A percentile compares a stretch with the other conserved stretches of the same genome.
Evolutionary conservation across 495 filamentous ascomycete genomes (phyloP).

Genomic region (Hypoxylon rickii): DNA sequence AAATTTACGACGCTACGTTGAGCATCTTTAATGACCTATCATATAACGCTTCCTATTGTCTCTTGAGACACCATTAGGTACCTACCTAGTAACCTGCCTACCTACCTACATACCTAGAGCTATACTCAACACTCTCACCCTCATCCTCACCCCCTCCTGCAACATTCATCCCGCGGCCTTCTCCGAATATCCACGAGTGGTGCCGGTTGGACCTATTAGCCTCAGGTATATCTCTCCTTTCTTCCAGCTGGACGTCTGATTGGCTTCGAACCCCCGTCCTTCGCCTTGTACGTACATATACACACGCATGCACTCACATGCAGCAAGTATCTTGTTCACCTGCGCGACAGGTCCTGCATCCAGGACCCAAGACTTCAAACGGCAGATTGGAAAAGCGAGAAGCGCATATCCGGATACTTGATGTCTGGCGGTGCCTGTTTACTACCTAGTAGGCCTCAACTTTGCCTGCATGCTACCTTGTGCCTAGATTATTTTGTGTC

Average conservation of each 20-base stretch:
- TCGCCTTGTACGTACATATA: constrained; percentile 6
- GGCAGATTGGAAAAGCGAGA: too few relatives aligned
- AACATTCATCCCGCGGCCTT: constrained; percentile 18
- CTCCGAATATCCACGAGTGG: too few relatives aligned
- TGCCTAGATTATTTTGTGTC: too few relatives aligned
- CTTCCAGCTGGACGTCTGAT: constrained; percentile 16
- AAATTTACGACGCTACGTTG: constrained; percentile 26
- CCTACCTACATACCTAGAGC: not conserved
- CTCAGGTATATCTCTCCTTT: constrained; percentile 17
- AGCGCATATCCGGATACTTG: too few relatives aligned
- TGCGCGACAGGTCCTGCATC: not conserved
- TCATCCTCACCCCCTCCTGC: constrained; percentile 1
- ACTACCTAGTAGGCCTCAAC: too few relatives aligned
- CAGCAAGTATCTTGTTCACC: constrained; percentile 10
- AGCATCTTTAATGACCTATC: constrained; percentile 21
- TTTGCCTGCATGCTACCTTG: too few relatives aligned
- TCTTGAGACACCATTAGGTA: constrained; percentile 19
- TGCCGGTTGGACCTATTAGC: constrained; percentile 17
- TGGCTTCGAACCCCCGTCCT: constrained; percentile 15
- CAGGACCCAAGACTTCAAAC: constrained; percentile 22
- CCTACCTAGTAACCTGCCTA: not conserved
- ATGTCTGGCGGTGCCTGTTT: too few relatives aligned
- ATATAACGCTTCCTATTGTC: constrained; percentile 15
- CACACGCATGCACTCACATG: too few relatives aligned
- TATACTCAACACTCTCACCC: constrained; percentile 5